Evolutionary conservation across 2,329 filamentous ascomycete species (phyloP).

Genomic region (Davidsoniella neocaledoniae): DNA sequence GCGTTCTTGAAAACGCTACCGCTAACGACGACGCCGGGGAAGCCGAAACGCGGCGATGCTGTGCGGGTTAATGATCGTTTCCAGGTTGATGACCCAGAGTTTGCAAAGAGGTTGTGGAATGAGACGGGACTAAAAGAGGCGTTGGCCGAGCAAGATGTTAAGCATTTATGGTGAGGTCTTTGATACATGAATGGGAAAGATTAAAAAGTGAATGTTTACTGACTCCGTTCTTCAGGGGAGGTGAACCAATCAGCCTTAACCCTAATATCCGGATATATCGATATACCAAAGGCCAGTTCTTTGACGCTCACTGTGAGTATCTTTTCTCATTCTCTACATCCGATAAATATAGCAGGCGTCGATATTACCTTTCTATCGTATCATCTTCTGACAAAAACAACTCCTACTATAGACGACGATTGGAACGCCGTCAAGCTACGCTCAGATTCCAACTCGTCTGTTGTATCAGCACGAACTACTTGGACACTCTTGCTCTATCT

Average conservation of each 20-base stretch:
- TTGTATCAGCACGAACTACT: slow-evolving; percentile 44
- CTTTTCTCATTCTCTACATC: slow-evolving; percentile 1
- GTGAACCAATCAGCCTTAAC: slow-evolving; percentile 67
- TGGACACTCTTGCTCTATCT: slow-evolving; percentile 87
- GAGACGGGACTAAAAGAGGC: slow-evolving; percentile 57
- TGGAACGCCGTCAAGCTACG: slow-evolving; percentile 53
- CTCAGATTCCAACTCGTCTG: slow-evolving; percentile 15
- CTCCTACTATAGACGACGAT: slow-evolving; percentile 55
- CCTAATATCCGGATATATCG: slow-evolving; percentile 81
- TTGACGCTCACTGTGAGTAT: slow-evolving; percentile 71
- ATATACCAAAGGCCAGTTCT: slow-evolving; percentile 74
- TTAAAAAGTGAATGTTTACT: neutral
- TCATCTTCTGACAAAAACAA: neutral
- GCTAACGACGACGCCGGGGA: slow-evolving; percentile 59
- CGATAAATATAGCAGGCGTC: too few species aligned
- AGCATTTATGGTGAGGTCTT: slow-evolving; percentile 28
- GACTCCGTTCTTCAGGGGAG: slow-evolving; percentile 43
- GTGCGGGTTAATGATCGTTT: slow-evolving; percentile 80
- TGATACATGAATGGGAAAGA: neutral
- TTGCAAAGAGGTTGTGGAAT: slow-evolving; percentile 62
- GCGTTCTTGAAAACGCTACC: slow-evolving; percentile 53
- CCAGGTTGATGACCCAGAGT: slow-evolving; percentile 58
- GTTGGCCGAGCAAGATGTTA: slow-evolving; percentile 24
- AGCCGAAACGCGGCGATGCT: slow-evolving; percentile 65
- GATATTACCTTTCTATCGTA: too few species aligned